Conservation (phyloP, 2,329 filamentous ascomycete genomes). For the Cladosporium sp. region DNA sequence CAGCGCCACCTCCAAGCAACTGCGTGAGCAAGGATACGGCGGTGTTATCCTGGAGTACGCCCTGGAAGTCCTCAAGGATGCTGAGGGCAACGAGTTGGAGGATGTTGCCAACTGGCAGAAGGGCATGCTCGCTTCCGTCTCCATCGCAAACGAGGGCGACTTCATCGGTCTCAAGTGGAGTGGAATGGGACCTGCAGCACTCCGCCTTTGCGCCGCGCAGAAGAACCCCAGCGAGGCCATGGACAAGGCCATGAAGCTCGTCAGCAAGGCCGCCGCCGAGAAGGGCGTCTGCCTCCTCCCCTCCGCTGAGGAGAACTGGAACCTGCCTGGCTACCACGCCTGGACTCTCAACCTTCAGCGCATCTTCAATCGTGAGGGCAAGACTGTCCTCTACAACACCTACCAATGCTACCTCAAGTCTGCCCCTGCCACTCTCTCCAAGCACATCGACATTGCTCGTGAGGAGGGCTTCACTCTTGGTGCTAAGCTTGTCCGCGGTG, state of each 20-base stretch:
- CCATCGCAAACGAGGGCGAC: conserved; percentile 52
- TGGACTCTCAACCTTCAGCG: conserved; percentile 69
- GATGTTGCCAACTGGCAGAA: conserved; percentile 72
- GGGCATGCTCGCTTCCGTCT: conserved; percentile 73
- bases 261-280: conserved; percentile 70
- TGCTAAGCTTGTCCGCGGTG: conserved; percentile 59
- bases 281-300: conserved; percentile 75
- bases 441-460: conserved; percentile 49
- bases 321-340: conserved; percentile 77
- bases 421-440: conserved; percentile 44
- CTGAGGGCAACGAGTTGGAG: conserved; percentile 54
- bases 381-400: conserved; percentile 70
- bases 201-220: conserved; percentile 64
- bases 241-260: conserved; percentile 67
- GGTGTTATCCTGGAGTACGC: conserved; percentile 86
- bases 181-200: conserved; percentile 73
- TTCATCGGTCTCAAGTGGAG: conserved; percentile 69
- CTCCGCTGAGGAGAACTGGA: conserved; percentile 78
- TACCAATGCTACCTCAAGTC: conserved; percentile 60
- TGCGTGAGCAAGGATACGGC: conserved; percentile 75
- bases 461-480: conserved; percentile 54
- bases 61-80: conserved; percentile 67
- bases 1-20: conserved; percentile 59
- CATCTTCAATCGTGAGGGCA: conserved; percentile 45
- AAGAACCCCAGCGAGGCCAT: conserved; percentile 65